Percentiles rank a stretch among this genome's conserved stretches.
Evolutionary conservation across 441 rosid genomes (phyloP).

Genomic region (Pelargonium australe): DNA sequence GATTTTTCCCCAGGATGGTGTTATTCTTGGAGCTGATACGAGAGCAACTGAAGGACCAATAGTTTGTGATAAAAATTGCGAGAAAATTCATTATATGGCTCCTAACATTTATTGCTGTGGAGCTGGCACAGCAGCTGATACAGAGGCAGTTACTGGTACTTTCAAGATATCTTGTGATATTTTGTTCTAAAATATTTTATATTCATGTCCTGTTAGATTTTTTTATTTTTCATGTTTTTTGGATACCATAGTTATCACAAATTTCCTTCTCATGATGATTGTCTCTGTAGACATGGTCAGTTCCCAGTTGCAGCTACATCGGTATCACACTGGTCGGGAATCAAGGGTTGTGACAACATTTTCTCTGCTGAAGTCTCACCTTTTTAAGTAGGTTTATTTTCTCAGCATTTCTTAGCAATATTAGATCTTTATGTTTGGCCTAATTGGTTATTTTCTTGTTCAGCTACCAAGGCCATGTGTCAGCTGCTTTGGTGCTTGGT

Average conservation of each 20-base stretch:
- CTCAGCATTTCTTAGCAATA: neutral
- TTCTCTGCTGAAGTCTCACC: conserved; percentile 87
- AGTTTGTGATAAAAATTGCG: conserved; percentile 93
- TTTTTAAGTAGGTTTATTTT: conserved; percentile 53
- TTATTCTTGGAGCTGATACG: conserved; percentile 95
- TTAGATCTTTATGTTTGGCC: conserved; percentile 17
- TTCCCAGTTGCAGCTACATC: conserved; percentile 87
- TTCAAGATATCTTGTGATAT: conserved; percentile 13
- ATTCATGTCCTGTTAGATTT: neutral
- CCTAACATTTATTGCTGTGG: conserved; percentile 97
- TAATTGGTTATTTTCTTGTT: conserved; percentile 24
- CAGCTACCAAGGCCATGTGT: conserved; percentile 88
- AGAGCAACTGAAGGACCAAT: conserved; percentile 98
- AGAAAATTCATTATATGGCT: conserved; percentile 96
- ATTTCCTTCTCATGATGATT: conserved; percentile 14
- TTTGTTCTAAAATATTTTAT: neutral
- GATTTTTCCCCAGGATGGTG: conserved; percentile 57
- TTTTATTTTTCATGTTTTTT: neutral
- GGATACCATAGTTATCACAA: conserved; percentile 2
- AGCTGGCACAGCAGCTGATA: conserved; percentile 98
- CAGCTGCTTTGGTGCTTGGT: conserved; percentile 92
- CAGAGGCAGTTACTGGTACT: conserved; percentile 93
- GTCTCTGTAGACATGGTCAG: conserved; percentile 76
- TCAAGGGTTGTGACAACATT: conserved; percentile 88
- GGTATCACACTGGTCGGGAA: conserved; percentile 84